Percentiles rank a stretch among this genome's conserved stretches.
Evolutionary conservation across 179 eudicot species (phyloP).

Genomic region (Silene coronaria): DNA sequence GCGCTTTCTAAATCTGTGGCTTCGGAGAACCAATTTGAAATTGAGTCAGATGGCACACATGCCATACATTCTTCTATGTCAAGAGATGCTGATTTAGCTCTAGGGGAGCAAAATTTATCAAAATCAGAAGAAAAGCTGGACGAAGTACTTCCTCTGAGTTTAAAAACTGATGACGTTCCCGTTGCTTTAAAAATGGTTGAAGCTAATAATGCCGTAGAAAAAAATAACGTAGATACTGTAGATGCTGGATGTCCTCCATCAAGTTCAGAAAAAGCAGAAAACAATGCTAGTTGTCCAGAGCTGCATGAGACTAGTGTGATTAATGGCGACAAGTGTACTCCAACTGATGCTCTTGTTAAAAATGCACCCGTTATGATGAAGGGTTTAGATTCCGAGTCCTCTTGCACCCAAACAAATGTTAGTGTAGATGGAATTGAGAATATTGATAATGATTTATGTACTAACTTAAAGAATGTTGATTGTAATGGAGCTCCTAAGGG

Average conservation of each 20-base stretch:
- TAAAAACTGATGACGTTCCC: slow-evolving; percentile 31
- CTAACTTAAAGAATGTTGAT: slow-evolving; percentile 35
- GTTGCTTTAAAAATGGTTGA: slow-evolving; percentile 24
- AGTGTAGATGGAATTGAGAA: slow-evolving; percentile 45
- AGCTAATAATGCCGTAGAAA: slow-evolving; percentile 28
- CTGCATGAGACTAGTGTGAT: slow-evolving; percentile 35
- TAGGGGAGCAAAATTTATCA: slow-evolving; percentile 28
- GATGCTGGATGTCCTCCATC: slow-evolving; percentile 34
- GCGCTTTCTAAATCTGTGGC: slow-evolving; percentile 29
- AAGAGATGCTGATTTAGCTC: slow-evolving; percentile 25
- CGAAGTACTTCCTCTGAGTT: slow-evolving; percentile 27
- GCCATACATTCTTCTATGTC: slow-evolving; percentile 30
- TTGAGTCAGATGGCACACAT: slow-evolving; percentile 43
- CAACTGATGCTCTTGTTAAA: slow-evolving; percentile 35
- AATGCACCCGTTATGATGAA: slow-evolving; percentile 27
- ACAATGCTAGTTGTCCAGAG: slow-evolving; percentile 31
- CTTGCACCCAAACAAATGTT: slow-evolving; percentile 43
- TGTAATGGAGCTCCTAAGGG: slow-evolving; percentile 40
- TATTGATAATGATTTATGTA: slow-evolving; percentile 35
- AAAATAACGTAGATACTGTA: slow-evolving; percentile 34
- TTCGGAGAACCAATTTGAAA: slow-evolving; percentile 38
- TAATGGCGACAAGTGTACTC: slow-evolving; percentile 32
- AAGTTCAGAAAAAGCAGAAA: slow-evolving; percentile 31
- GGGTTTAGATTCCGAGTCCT: slow-evolving; percentile 62
- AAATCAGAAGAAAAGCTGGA: slow-evolving; percentile 32